A percentile compares a stretch with the other conserved stretches of the same genome.
Conservation (phyloP, 2,329 filamentous ascomycete genomes). For the Aspergillus japonicus region DNA sequence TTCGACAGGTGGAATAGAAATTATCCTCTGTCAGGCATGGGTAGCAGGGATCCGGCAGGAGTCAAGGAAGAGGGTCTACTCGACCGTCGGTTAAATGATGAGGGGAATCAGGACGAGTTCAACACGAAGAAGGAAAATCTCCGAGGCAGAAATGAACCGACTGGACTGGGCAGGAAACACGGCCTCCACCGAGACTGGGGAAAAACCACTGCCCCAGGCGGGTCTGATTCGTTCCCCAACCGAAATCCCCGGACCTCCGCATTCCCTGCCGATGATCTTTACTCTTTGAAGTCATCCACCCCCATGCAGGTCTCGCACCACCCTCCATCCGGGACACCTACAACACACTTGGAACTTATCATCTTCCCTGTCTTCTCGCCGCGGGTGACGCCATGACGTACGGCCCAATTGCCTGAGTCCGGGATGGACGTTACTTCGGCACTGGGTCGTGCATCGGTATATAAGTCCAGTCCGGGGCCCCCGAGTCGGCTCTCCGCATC, state of each 20-base stretch:
- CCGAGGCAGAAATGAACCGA: slow-evolving; percentile 17
- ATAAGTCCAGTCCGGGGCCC: not conserved
- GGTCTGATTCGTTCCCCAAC: slow-evolving; percentile 13
- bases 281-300: slow-evolving; percentile 6
- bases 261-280: slow-evolving; percentile 14
- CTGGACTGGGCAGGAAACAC: slow-evolving; percentile 7
- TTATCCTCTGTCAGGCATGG: not conserved
- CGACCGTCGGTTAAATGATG: slow-evolving; percentile 13
- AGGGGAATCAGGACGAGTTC: slow-evolving; percentile 1
- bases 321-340: not conserved
- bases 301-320: slow-evolving; percentile 15
- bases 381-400: not conserved
- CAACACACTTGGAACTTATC: no score
- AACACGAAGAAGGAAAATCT: slow-evolving; percentile 15
- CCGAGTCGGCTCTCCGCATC: not conserved
- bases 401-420: not conserved
- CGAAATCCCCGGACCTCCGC: slow-evolving; percentile 19
- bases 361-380: not conserved
- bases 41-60: not conserved
- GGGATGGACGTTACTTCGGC: slow-evolving; percentile 1
- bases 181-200: slow-evolving; percentile 16
- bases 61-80: not conserved
- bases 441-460: not conserved
- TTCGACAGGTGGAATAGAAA: no score
- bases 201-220: slow-evolving; percentile 1